These are phyloP conservation scores for Penicillium capsulatum DNA, from an alignment of 2,329 filamentous ascomycete genomes.

Conservation along the genomic window DNA sequence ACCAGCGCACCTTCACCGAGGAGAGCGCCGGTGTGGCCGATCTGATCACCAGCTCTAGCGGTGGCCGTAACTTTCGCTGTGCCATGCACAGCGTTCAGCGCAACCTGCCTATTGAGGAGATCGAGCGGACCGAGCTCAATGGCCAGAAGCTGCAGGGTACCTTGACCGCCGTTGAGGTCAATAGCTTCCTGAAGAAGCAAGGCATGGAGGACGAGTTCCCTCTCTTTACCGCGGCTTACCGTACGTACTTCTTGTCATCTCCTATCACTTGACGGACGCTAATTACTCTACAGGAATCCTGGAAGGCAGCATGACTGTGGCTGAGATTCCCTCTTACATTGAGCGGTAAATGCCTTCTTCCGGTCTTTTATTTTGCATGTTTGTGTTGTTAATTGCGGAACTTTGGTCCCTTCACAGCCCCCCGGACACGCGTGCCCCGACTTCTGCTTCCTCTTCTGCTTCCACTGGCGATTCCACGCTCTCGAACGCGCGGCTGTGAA, in stretches of 20 bases:
- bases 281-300: conserved; percentile 57
- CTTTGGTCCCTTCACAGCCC: conserved; percentile 17
- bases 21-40: conserved; percentile 94
- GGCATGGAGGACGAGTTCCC: conserved; percentile 81
- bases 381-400: conserved; percentile 21
- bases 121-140: conserved; percentile 86
- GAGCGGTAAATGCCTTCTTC: conserved; percentile 35
- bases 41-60: conserved; percentile 87
- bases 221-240: conserved; percentile 82
- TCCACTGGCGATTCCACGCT: conserved; percentile 15
- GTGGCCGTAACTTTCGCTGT: conserved; percentile 90
- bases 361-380: conserved; percentile 6
- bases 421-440: conserved; percentile 15
- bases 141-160: conserved; percentile 97
- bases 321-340: conserved; percentile 73
- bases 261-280: conserved; percentile 15
- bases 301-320: conserved; percentile 68
- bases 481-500: conserved; percentile 20
- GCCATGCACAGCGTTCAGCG: conserved; percentile 82
- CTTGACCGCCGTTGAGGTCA: conserved; percentile 84
- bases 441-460: conserved; percentile 13
- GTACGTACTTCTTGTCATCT: conserved; percentile 33
- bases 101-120: conserved; percentile 74
- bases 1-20: conserved; percentile 87
- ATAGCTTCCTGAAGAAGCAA: conserved; percentile 76